These are phyloP conservation scores for Lipomyces starkeyi DNA, from an alignment of 805 yeast genomes.

Conservation along the genomic window DNA sequence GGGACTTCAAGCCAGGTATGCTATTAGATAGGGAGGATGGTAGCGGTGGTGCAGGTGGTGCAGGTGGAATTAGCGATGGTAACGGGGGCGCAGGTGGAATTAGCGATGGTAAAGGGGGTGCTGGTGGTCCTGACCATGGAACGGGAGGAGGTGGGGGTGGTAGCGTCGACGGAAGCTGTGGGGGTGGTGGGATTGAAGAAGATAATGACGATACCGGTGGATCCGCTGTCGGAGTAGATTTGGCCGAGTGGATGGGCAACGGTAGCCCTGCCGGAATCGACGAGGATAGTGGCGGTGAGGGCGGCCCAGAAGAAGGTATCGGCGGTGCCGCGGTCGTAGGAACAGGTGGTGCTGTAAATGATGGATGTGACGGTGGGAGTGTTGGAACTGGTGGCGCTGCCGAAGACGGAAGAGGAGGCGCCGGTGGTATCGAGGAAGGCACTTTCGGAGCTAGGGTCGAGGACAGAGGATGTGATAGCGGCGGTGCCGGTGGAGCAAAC, in stretches of 20 bases:
- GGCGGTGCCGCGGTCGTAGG: conserved; percentile 42
- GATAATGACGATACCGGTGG: conserved; percentile 14
- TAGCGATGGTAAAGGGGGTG: no score
- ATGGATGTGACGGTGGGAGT: conserved; percentile 22
- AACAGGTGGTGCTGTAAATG: conserved; percentile 39
- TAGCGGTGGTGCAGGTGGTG: conserved; percentile 34
- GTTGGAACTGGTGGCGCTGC: conserved; percentile 42
- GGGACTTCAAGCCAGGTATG: background rate
- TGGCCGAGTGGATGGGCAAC: conserved; percentile 24
- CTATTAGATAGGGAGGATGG: conserved; percentile 37
- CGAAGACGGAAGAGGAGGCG: conserved; percentile 36
- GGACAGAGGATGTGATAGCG: conserved; percentile 39
- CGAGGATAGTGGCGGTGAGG: conserved; percentile 31
- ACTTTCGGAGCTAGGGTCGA: conserved; percentile 37
- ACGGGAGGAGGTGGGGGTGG: conserved; percentile 39
- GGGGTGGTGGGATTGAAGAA: conserved; percentile 12
- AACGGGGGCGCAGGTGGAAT: background rate
- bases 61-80: background rate
- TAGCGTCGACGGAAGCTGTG: conserved; percentile 28
- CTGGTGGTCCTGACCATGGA: conserved; percentile 4
- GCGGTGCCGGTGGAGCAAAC: conserved; percentile 1
- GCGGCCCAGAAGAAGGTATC: conserved; percentile 4
- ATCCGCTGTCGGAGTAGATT: conserved; percentile 4
- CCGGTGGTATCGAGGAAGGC: conserved; percentile 40
- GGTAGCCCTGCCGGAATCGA: conserved; percentile 34